Evolutionary conservation across 768 basidiomycete genomes (phyloP), one percentile per base, ranked within the genome.

Genomic region (Lactifluus pinguis): DNA sequence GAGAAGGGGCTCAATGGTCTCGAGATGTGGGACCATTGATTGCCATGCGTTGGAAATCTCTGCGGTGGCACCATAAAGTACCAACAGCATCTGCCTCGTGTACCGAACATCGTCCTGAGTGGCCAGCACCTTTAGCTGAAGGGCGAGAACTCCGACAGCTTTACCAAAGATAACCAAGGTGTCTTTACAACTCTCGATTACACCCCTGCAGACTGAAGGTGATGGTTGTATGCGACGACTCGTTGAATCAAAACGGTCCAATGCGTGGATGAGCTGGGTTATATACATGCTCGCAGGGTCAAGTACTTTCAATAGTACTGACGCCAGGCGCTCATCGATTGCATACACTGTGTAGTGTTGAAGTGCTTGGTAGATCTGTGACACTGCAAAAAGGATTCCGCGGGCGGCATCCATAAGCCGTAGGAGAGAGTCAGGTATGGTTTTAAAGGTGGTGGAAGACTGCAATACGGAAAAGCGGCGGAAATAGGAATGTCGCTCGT

Each of bases 401-500:
- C 97, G 86, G 49, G 92, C 86, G n/a, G 88, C 86, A 68, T 98
- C 93, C 48, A 93, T 80, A 47, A 95, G 77, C 44, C 77, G 77
- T 21, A 84, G 73, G 8, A 98, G 76, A 14, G 87, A 74, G 15
- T 78, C 74, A 0, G 95, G 90, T 9, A 97, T 80, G 19, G 84
- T 78, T 65, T 80, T 82, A 19, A 84, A 79, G 36, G 83, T 78
- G 8, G 78, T 74, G 36, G 82, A 80, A 1, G 77, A 74, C 1
- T 88, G 87, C 5, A 92, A 75, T 36, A 86, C 84, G 2, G 92
- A 93, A 25, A 95, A 77, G n/a, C 94, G 85, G 41, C 87, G 86
- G 75, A 99, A 99, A 73, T 99, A 98, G 1, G 92, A 89, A 68
- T 92, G 89, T 25, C 90, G 83, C 68, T 95, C 91, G 4, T 82